Base-by-base conservation (phyloP, 2,329 filamentous ascomycete genomes). In the Blastomyces percursus region DNA sequence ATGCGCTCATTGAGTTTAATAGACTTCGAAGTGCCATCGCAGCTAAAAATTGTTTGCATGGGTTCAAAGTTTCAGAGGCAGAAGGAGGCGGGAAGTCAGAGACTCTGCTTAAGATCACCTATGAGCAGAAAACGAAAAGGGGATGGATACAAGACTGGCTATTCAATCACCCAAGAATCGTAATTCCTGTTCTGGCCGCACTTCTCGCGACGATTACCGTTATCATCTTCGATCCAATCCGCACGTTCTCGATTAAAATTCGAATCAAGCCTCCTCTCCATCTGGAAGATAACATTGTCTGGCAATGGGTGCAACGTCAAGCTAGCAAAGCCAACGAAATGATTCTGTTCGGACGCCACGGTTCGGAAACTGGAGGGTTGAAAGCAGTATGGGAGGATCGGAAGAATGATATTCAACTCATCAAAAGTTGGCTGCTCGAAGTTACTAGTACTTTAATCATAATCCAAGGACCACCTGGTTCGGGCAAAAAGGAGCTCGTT, bases 31-130 rank as follows among this genome's bases (percentile, higher is more conserved):
- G 89, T 69, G 88, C 91, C 7, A 88, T 95, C 62, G 91, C 94
- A 84, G 91, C 92, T 0, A 87, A 90, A 68, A 96, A 96, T 69
- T 97, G 93, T 70, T 82, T 96, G 77, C 94, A 99, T 73, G 92
- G 93, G 0, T 89, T 89, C 64, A 79, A 86, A 2, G 84, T 96
- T 1, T 74, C 80, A 0, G 87, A 91, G 68, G 74, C 84, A 30
- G 77, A 82, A 50, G 90, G 89, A 4, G 90, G 90, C 52, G 91
- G 90, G 3, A 88, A 88, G 68, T 78, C 78, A 30, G 89, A 90
- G 1, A 96, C 92, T 0, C 80, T 86, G 9, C 79, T 99, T 63
- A 86, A 91, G 48, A 80, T 97, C 59, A 90, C 88, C 1, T 97
- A 96, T 69, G 89, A 96, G 72, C 84, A 86, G 67, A 88, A 86